phyloP scores from a whole-genome alignment of 306 rosid genomes.

The Phaseolus lunatus region DNA sequence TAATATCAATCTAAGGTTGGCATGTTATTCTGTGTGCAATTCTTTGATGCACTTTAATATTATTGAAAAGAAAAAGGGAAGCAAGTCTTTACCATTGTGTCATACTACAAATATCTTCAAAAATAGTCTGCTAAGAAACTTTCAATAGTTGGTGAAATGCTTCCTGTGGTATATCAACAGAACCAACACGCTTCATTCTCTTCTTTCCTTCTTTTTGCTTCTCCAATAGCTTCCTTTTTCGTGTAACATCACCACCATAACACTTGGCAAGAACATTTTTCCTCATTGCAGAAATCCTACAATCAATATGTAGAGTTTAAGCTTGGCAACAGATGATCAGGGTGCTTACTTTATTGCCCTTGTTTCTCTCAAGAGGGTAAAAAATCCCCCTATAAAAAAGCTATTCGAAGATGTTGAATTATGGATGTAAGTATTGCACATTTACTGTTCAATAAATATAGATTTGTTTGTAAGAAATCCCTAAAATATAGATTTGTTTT shows the following conservation, averaged over 20 bases:
- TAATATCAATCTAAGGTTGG: neutral
- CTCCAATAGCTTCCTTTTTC: slow-evolving; percentile 91
- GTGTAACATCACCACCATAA: slow-evolving; percentile 88
- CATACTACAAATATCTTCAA: slow-evolving; percentile 16
- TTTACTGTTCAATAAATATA: too few species aligned
- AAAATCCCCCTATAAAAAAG: neutral
- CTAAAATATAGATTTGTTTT: too few species aligned
- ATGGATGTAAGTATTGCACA: too few species aligned
- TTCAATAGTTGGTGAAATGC: slow-evolving; percentile 90
- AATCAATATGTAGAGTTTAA: slow-evolving; percentile 39
- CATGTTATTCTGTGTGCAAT: neutral
- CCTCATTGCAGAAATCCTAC: slow-evolving; percentile 85
- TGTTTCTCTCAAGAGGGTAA: neutral
- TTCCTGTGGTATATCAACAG: slow-evolving; percentile 95
- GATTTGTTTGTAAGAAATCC: too few species aligned
- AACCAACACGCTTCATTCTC: slow-evolving; percentile 96
- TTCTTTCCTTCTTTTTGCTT: slow-evolving; percentile 98
- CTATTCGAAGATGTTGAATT: slow-evolving; percentile 31
- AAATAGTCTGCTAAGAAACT: slow-evolving; percentile 60
- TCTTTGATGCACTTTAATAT: neutral
- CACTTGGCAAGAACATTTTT: slow-evolving; percentile 96
- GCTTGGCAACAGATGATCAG: slow-evolving; percentile 13
- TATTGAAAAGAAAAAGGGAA: neutral
- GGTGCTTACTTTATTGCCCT: slow-evolving; percentile 20
- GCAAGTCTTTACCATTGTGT: slow-evolving; percentile 39